These are phyloP conservation scores for Mucor circinelloides DNA, from an alignment of 371 early-diverging fungal genomes.

Conservation along the genomic window DNA sequence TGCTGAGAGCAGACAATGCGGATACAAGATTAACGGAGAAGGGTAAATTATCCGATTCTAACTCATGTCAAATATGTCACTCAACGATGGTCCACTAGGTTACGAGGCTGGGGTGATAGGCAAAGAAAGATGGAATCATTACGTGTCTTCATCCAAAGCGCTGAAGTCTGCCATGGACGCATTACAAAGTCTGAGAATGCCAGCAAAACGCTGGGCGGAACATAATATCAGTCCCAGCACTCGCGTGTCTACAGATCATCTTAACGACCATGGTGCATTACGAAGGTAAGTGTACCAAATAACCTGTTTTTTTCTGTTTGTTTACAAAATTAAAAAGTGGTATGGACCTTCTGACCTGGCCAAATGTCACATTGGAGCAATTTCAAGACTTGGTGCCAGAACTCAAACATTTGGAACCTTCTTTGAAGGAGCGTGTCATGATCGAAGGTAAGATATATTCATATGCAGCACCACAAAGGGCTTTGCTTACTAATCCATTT, in stretches of 20 bases:
- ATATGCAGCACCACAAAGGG: background rate
- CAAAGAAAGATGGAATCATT: conserved; percentile 51
- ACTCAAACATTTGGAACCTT: conserved; percentile 45
- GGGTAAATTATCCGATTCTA: conserved; percentile 28
- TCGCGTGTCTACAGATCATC: background rate
- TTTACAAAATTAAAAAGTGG: conserved; percentile 37
- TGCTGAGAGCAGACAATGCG: conserved; percentile 82
- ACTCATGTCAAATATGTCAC: background rate
- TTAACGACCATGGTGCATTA: conserved; percentile 55
- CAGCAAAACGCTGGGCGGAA: conserved; percentile 58
- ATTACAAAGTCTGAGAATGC: conserved; percentile 43
- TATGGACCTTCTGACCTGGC: conserved; percentile 56
- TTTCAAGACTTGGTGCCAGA: conserved; percentile 53
- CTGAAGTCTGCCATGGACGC: conserved; percentile 42
- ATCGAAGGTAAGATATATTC: conserved; percentile 49
- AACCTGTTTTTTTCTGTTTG: background rate
- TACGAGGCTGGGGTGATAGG: conserved; percentile 58
- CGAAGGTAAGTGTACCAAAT: conserved; percentile 44
- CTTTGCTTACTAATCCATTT: background rate
- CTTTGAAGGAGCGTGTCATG: conserved; percentile 47
- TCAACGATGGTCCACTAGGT: conserved; percentile 22
- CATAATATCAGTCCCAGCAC: conserved; percentile 38
- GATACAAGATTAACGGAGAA: conserved; percentile 74
- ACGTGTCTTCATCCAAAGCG: conserved; percentile 32
- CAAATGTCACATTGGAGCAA: conserved; percentile 44